These are phyloP conservation scores for Musa schizocarpa DNA, from an alignment of 176 grass and related monocot species.

Conservation along the genomic window DNA sequence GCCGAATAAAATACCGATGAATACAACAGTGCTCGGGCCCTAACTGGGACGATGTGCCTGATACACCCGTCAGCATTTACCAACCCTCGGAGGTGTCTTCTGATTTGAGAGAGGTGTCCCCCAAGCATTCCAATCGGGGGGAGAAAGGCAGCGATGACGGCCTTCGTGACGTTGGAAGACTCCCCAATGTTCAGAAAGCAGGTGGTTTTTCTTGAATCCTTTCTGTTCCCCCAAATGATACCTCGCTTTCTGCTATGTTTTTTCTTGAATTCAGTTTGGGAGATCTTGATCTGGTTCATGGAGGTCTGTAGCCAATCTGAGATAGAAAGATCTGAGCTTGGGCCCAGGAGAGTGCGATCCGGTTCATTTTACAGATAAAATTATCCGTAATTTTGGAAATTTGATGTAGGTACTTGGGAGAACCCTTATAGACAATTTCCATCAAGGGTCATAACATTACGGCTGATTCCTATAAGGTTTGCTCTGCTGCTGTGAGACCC, in stretches of 20 bases:
- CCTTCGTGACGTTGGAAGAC: slow-evolving; percentile 93
- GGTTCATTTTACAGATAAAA: too few species aligned
- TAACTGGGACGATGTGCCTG: too few species aligned
- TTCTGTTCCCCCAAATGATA: neutral
- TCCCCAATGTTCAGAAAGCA: slow-evolving; percentile 99
- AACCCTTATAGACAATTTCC: neutral
- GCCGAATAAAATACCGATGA: too few species aligned
- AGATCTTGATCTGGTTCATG: neutral
- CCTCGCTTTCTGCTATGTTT: neutral
- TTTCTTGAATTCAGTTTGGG: neutral
- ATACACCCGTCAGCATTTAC: too few species aligned
- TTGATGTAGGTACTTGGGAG: too few species aligned
- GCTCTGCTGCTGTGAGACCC: neutral
- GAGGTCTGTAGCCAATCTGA: neutral
- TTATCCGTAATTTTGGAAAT: too few species aligned
- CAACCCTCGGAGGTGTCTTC: neutral
- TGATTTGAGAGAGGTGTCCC: neutral
- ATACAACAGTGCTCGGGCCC: too few species aligned
- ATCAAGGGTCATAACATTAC: neutral
- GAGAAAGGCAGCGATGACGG: slow-evolving; percentile 33
- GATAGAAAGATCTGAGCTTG: neutral
- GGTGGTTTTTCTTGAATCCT: slow-evolving; percentile 24
- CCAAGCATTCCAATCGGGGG: too few species aligned
- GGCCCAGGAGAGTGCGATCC: neutral
- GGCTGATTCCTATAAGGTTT: neutral